Conservation (phyloP, 176 grass and related monocot genomes). For the Echinochloa phyllopogon region DNA sequence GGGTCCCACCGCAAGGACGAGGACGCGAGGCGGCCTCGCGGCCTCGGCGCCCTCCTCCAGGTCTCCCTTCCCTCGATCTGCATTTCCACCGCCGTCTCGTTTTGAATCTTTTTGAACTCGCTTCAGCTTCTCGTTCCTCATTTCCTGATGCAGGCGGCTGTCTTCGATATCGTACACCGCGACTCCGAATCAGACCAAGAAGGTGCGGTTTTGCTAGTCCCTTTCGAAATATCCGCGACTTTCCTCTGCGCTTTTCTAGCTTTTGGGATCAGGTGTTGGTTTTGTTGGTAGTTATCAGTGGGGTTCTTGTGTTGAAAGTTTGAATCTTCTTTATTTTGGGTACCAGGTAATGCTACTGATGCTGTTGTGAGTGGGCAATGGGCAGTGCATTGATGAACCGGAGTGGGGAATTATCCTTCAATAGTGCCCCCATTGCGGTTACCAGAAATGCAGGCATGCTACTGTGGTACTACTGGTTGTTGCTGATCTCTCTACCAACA, state of each 20-base stretch:
- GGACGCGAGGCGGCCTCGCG: slow-evolving; percentile 48
- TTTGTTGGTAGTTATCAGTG: slow-evolving; percentile 22
- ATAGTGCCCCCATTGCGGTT: slow-evolving; percentile 19
- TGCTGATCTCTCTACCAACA: slow-evolving; percentile 49
- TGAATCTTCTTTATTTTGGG: slow-evolving; percentile 11
- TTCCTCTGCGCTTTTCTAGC: neutral
- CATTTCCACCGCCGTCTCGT: slow-evolving; percentile 23
- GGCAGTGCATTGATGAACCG: slow-evolving; percentile 22
- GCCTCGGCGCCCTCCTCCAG: slow-evolving; percentile 50
- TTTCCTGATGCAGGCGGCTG: slow-evolving; percentile 47
- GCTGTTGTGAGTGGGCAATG: neutral
- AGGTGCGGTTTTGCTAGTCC: slow-evolving; percentile 27
- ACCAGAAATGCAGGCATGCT: slow-evolving; percentile 27
- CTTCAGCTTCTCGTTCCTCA: neutral
- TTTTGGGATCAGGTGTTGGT: slow-evolving; percentile 38
- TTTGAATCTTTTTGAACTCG: slow-evolving; percentile 39
- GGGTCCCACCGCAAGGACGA: slow-evolving; percentile 26
- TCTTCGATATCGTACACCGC: slow-evolving; percentile 51
- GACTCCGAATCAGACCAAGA: slow-evolving; percentile 44
- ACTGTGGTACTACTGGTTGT: slow-evolving; percentile 10
- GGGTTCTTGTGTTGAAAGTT: slow-evolving; percentile 28
- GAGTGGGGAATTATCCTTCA: slow-evolving; percentile 26
- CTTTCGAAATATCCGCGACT: slow-evolving; percentile 21
- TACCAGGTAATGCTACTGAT: neutral
- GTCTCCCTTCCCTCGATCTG: slow-evolving; percentile 57